phyloP scores from a whole-genome alignment of 805 yeast genomes.

The Saturnispora hagleri region DNA sequence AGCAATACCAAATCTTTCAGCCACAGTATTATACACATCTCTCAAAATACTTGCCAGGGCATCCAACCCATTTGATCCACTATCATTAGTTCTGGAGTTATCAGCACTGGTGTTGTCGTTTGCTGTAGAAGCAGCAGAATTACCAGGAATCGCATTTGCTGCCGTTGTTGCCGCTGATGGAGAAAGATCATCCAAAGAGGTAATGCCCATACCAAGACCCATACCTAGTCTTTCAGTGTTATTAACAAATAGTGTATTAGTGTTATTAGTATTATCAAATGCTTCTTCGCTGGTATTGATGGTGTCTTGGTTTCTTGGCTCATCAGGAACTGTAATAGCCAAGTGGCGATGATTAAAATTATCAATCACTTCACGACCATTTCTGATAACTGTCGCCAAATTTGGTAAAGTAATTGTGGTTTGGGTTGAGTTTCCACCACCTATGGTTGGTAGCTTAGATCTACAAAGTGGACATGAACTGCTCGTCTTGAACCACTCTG shows the following conservation, averaged over 20 bases:
- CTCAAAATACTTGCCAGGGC: slow-evolving; percentile 5
- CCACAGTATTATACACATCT: slow-evolving; percentile 3
- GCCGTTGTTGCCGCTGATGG: neutral
- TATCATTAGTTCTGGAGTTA: neutral
- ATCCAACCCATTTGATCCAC: slow-evolving; percentile 7
- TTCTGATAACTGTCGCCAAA: slow-evolving; percentile 27
- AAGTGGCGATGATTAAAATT: slow-evolving; percentile 25
- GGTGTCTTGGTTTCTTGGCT: neutral
- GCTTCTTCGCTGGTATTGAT: neutral
- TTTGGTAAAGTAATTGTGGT: slow-evolving; percentile 30
- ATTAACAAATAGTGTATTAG: neutral
- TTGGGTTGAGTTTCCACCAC: slow-evolving; percentile 15
- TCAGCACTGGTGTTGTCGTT: neutral
- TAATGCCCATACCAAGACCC: slow-evolving; percentile 1
- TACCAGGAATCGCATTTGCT: neutral
- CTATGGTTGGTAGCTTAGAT: slow-evolving; percentile 33
- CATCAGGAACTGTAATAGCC: slow-evolving; percentile 5
- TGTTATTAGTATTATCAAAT: neutral
- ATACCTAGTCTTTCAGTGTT: neutral
- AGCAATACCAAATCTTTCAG: slow-evolving; percentile 3
- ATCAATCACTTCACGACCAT: slow-evolving; percentile 23
- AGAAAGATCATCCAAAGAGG: neutral
- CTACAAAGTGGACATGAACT: slow-evolving; percentile 86
- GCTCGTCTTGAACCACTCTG: slow-evolving; percentile 70
- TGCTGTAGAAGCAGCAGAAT: neutral